Evolutionary conservation across 768 basidiomycete species (phyloP), one percentile per base, ranked within the genome.

Genomic region (Strobilomyces confusus): DNA sequence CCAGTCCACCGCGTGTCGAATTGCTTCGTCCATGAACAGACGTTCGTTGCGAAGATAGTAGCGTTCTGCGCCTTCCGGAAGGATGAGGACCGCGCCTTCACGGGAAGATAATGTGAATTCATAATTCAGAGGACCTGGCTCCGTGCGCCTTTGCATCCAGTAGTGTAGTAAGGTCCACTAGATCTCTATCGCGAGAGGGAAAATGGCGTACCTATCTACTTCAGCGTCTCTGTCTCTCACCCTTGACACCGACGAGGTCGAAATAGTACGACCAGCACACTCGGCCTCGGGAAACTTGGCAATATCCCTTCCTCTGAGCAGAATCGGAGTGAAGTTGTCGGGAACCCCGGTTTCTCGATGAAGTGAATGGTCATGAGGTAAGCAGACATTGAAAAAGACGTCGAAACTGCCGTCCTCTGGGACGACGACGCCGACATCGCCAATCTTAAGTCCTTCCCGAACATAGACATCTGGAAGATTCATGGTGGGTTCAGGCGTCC

Each of bases 341-440:
- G 73, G 69, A 0, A 73, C 61, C 1, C 60, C 57, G 0, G 43
- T 51, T 26, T 44, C 48, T 36, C 17, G 30, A 8, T 56, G 49
- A 26, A 52, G 58, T 0, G 59, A n/a, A 40, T 73, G 69, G 3
- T 63, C 54, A 7, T 61, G 58, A 33, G 69, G 64, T 11, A 70
- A 53, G 40, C 63, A 69, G 1, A 72, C 61, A 26, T 72, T 73
- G 58, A 74, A 75, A 5, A 73, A 63, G 48, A 70, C 68, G 45
- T 68, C 65, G 37, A 75, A 75, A 12, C 58, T 62, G 25, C 72
- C 73, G 30, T 63, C 58, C 14, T 60, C 59, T 7, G 67, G 55
- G 29, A 60, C 65, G 20, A 60, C 65, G 20, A 73, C 49, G 3
- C 71, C 70, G 4, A 74, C 68, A 50, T 75, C 73, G 1, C 73